Evolutionary conservation across 768 basidiomycete species (phyloP).

Genomic region (Mycena kentingensis): DNA sequence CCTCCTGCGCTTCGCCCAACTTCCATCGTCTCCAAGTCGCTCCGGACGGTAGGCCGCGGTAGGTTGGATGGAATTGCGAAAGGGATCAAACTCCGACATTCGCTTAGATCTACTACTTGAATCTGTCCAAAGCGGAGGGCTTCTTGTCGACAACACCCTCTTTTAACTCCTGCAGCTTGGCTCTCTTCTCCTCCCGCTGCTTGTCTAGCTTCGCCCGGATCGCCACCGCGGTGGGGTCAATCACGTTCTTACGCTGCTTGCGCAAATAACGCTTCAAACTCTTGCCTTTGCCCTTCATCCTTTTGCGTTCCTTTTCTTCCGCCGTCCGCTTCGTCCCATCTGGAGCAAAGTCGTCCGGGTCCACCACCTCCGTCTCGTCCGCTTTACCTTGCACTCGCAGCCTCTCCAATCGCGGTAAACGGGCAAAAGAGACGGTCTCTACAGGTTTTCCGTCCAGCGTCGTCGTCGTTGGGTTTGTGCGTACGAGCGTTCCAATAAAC

Average conservation of each 20-base stretch:
- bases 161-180: conserved; percentile 34
- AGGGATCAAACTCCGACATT: too few relatives aligned
- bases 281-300: conserved; percentile 88
- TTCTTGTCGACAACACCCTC: conserved; percentile 35
- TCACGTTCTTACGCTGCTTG: conserved; percentile 93
- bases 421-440: conserved; percentile 60
- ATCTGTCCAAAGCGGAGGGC: conserved; percentile 45
- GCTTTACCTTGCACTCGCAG: conserved; percentile 73
- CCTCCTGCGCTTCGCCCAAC: too few relatives aligned
- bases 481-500: conserved; percentile 69
- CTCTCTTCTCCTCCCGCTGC: conserved; percentile 48
- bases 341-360: conserved; percentile 43
- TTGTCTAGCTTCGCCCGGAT: conserved; percentile 68
- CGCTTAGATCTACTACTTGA: conserved; percentile 22
- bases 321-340: conserved; percentile 33
- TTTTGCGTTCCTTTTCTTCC: conserved; percentile 63
- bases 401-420: conserved; percentile 78
- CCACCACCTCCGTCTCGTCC: conserved; percentile 61
- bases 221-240: conserved; percentile 79
- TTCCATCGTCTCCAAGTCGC: too few relatives aligned
- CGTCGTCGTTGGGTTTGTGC: conserved; percentile 55
- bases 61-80: too few relatives aligned
- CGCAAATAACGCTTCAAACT: conserved; percentile 80
- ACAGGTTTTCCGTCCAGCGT: conserved; percentile 42
- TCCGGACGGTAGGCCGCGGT: too few relatives aligned